Evolutionary conservation across 2,329 filamentous ascomycete genomes (phyloP), one percentile per base, ranked within the genome.

Genomic region (Alternaria alternata): DNA sequence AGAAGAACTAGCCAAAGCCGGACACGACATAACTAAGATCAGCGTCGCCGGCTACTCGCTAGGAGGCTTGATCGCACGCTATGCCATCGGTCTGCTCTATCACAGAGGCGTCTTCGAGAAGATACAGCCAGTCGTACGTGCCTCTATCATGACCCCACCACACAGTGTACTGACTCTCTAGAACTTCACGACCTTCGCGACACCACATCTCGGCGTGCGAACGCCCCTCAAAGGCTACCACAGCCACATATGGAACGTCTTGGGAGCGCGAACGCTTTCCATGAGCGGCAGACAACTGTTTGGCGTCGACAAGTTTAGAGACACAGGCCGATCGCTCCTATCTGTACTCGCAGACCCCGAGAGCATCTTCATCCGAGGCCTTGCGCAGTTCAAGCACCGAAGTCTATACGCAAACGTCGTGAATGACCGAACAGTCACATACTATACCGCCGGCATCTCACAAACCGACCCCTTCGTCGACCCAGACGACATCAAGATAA

Each of bases 181-280:
- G 86, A 97, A 96, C 82, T 97, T 98, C 79, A 92, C 91, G 3
- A 97, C 94, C 1, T 97, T 98, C 79, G 94, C 91, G 5, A 90
- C 91, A 32, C 94, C 86, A 85, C 74, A 81, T 91, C 58, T 97
- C 84, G 82, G 82, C 12, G 80, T 83, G 6, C 76, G 82, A 16
- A 80, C 81, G 0, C 82, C 82, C 3, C 72, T 80, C 16, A 63
- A 73, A 43, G 81, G 82, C 26, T 79, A 78, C 20, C 70, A 78
- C 53, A 79, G 78, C 59, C 76, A 81, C n/a, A 63, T 82, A 9
- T 84, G 80, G 88, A 98, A 98, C 74, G 86, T 90, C n/a, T 77
- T 98, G 4, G 94, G 93, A 44, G 89, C 93, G 1, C 86, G 91
- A 57, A 93, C 90, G 0, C 80, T 98, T 5, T 96, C 92, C 58